Conservation (phyloP, 495 filamentous ascomycete species). For the Apodospora peruviana region DNA sequence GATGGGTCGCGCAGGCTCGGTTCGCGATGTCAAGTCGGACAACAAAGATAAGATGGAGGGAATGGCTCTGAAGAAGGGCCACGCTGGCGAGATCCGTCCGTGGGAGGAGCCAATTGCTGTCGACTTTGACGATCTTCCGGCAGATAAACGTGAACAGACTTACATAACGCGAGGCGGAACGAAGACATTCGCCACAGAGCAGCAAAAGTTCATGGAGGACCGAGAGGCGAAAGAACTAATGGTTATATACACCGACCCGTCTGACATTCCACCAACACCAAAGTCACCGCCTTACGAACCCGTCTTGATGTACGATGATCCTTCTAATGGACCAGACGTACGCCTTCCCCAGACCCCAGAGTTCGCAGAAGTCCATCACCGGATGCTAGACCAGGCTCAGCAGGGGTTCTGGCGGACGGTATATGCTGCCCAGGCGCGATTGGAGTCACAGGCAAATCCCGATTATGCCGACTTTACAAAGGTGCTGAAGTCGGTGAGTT, state of each 20-base stretch:
- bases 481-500: slow-evolving; percentile 13
- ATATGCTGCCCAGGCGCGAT: slow-evolving; percentile 13
- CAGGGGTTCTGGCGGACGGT: slow-evolving; percentile 11
- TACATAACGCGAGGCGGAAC: slow-evolving; percentile 61
- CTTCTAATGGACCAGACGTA: slow-evolving; percentile 6
- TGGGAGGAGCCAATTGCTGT: slow-evolving; percentile 38
- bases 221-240: slow-evolving; percentile 77
- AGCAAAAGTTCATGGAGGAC: slow-evolving; percentile 62
- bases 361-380: slow-evolving; percentile 27
- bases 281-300: slow-evolving; percentile 56
- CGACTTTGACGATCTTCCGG: slow-evolving; percentile 50
- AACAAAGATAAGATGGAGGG: slow-evolving; percentile 52
- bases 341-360: slow-evolving; percentile 14
- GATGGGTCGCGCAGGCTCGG: slow-evolving; percentile 62
- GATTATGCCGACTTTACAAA: slow-evolving; percentile 21
- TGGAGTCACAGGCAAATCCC: slow-evolving; percentile 12
- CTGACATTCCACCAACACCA: slow-evolving; percentile 72
- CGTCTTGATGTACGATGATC: slow-evolving; percentile 5
- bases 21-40: slow-evolving; percentile 64
- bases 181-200: slow-evolving; percentile 52
- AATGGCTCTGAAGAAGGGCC: slow-evolving; percentile 63
- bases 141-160: slow-evolving; percentile 45
- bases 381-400: slow-evolving; percentile 11
- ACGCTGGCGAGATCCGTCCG: slow-evolving; percentile 39
- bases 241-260: slow-evolving; percentile 67